Base-by-base conservation (phyloP, 345 rosid genomes). In the Sisymbrium irio region DNA sequence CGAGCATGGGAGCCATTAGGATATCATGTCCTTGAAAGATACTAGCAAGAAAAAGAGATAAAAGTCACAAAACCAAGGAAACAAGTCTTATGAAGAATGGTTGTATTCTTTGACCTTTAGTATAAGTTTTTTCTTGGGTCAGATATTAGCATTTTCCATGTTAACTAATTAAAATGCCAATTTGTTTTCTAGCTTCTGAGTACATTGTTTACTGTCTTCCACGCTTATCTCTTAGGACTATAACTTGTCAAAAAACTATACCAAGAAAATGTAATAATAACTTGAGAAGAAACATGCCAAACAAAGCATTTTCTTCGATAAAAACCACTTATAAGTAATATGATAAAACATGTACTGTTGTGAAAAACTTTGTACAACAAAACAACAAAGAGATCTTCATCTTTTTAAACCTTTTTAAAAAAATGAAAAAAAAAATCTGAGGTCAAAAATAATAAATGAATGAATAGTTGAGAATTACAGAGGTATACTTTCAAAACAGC, bases 381-480 rank as follows among this genome's bases (percentile, higher is more conserved):
- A 28, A 39, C 25, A 64, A 55, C 47, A 67, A 6, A 27, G 18
- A 49, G 2, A 27, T 27, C 28, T 27, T 54, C 49, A 55, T 50
- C 73, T 40, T 75, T 67, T 63, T 67, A 61, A 41, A 69, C 18
- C 37, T 54, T 47, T 49, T 10, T 50, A 50, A 50, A 22, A 9
- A 4, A 19, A 22, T n/a, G 46, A 45, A 4, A 2, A 51, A 9
- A 55, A 53, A 62, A 65, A 66, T 41, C 50, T 44, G 59, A 63
- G 80, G 76, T 56, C 45, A 63, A 77, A 70, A 77, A 56, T 63
- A 77, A 77, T 63, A 63, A 76, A 77, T 63, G 71, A 77, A 77
- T 37, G 80, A 76, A 69, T 54, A 62, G 56, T 60, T 50, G 56
- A 67, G 27, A 44, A 62, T 15, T 75, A 51, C 54, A 59, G 4